Conservation (phyloP, 345 rosid species). For the Capsella bursapastoris region DNA sequence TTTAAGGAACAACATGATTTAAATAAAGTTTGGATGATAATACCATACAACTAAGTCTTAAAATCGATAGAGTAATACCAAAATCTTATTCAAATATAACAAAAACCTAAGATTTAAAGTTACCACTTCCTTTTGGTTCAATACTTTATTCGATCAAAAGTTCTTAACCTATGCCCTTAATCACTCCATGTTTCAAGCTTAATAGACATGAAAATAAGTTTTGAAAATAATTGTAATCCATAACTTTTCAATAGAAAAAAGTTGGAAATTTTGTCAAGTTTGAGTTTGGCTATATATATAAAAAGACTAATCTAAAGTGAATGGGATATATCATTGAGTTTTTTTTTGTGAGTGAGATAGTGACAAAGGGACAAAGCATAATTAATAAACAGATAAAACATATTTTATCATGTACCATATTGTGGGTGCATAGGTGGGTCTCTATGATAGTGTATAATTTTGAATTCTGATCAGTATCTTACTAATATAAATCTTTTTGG, state of each 20-base stretch:
- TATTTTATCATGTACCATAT: constrained; percentile 34
- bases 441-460: constrained; percentile 29
- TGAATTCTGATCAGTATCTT: constrained; percentile 12
- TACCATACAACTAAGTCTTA: background rate
- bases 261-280: background rate
- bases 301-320: background rate
- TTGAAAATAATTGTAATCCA: background rate
- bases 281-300: background rate
- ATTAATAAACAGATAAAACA: constrained; percentile 13
- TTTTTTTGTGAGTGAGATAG: constrained; percentile 26
- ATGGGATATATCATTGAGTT: background rate
- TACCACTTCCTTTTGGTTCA: constrained; percentile 8
- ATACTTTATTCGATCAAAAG: background rate
- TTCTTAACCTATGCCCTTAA: constrained; percentile 10
- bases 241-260: background rate
- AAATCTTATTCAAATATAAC: background rate
- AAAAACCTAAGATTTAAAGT: background rate
- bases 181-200: constrained; percentile 40
- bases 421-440: constrained; percentile 41
- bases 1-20: background rate
- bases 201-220: background rate
- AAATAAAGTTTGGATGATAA: background rate
- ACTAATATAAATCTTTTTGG: constrained; percentile 3
- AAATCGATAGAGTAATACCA: background rate
- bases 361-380: constrained; percentile 21